phyloP scores from a whole-genome alignment of 2,329 filamentous ascomycete species.

The Emergomyces pasteurianus region DNA sequence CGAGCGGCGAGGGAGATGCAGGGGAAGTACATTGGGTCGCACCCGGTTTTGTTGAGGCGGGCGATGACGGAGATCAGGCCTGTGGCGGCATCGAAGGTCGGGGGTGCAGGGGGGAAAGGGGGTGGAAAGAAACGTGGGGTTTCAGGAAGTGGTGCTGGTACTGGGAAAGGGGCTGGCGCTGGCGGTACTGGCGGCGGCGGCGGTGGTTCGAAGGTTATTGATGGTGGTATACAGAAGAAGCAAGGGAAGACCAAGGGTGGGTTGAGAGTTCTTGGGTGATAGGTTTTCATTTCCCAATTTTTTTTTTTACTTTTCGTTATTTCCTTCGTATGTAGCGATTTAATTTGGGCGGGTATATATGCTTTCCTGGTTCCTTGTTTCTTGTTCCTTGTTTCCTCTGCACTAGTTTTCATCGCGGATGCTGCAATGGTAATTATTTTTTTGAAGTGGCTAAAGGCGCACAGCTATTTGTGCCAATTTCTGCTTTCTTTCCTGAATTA shows the following conservation, averaged over 20 bases:
- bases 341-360: too few relatives aligned
- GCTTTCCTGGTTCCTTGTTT: too few relatives aligned
- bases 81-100: constrained; percentile 48
- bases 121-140: constrained; percentile 30
- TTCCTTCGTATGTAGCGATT: too few relatives aligned
- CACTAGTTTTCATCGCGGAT: too few relatives aligned
- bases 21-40: constrained; percentile 96
- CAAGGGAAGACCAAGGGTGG: constrained; percentile 34
- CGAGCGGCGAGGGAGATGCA: constrained; percentile 96
- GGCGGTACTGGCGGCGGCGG: constrained; percentile 23
- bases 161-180: constrained; percentile 32
- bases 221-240: constrained; percentile 33
- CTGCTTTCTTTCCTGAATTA: not conserved
- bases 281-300: too few relatives aligned
- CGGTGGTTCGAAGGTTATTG: constrained; percentile 30
- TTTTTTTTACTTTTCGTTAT: too few relatives aligned
- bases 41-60: constrained; percentile 77
- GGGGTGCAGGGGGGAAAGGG: constrained; percentile 44
- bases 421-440: too few relatives aligned
- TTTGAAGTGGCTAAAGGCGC: not conserved
- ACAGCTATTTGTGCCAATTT: not conserved
- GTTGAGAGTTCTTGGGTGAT: constrained; percentile 32
- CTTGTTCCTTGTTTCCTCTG: not conserved
- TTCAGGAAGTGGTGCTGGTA: constrained; percentile 23
- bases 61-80: constrained; percentile 86